Evolutionary conservation across 148 eudicot species (phyloP), one percentile per base, ranked within the genome.

Genomic region (Dianthus caryophyllus): DNA sequence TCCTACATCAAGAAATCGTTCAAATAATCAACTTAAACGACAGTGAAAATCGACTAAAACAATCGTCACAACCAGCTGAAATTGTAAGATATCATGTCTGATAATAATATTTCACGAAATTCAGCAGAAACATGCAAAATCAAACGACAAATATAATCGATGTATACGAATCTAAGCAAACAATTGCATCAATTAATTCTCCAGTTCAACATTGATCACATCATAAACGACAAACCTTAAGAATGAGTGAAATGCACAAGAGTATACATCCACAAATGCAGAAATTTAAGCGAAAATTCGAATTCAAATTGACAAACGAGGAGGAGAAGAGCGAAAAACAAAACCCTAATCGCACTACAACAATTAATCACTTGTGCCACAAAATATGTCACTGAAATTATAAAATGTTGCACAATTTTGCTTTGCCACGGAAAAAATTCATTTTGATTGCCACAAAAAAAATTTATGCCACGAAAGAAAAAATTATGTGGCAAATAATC

Each of bases 301-400:
- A n/a, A n/a, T n/a, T n/a, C n/a, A n/a, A 9, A 20, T n/a, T n/a
- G 84, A 48, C 90, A 79, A 4, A 88, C 87, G 39, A 88, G 64
- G 33, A 88, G 81, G 60, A 91, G 84, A 21, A 91, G 71, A 44
- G 93, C 70, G 73, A 91, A 74, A 67, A n/a, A n/a, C n/a, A n/a
- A n/a, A 73, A 82, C 81, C 84, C 84, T 80, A 79, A 82, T 77
- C 78, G 68, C n/a, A n/a, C n/a, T n/a, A n/a, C n/a, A n/a, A n/a
- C n/a, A n/a, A n/a, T n/a, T n/a, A n/a, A n/a, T n/a, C n/a, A n/a
- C n/a, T n/a, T n/a, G n/a, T n/a, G n/a, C n/a, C n/a, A n/a, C n/a
- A n/a, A n/a, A n/a, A n/a, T n/a, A n/a, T n/a, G n/a, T n/a, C n/a
- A n/a, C n/a, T n/a, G n/a, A n/a, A n/a, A n/a, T n/a, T n/a, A n/a